Evolutionary conservation across 139 green algal genomes (phyloP), one percentile per base, ranked within the genome.

Genomic region (Chlamydomonas applanata): DNA sequence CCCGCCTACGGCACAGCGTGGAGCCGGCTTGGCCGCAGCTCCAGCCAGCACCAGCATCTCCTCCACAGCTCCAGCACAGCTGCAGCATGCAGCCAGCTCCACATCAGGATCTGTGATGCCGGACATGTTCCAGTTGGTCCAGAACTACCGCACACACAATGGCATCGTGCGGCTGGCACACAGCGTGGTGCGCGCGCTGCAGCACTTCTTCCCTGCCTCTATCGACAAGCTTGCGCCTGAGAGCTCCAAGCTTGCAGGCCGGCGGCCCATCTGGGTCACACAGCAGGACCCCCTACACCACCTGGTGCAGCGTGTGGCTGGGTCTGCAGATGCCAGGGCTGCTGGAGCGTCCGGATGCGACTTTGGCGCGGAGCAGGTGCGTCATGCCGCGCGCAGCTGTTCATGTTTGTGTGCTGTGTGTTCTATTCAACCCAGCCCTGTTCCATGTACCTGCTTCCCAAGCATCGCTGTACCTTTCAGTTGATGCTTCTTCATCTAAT

Each of bases 191-290:
- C 35, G 74, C 22, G 30, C 81, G 14, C 32, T 88, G 61, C 49
- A 76, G 59, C 65, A 71, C 60, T 88, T 83, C 71, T 88, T 88
- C 57, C 82, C 82, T 1, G 16, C 60, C 4, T 22, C 69, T 1
- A 24, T 87, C 19, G 82, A 87, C 78, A 72, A 65, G 62, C 79
- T 87, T 35, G 46, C 66, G 19, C 71, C 56, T 5, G 82, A 87
- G 74, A 69, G 14, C 13, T 78, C 72, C 14, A 30, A 22, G 24
- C 20, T 78, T 49, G 40, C 40, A 49, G 40, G 40, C 40, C 40
- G 40, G 7, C 40, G 40, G 40, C 40, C 54, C 7, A 62, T 62
- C 24, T 62, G 54, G 54, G 22, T 62, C 9, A 29, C 22, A 4
- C n/a, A 33, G 13, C 9, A 62, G 13, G 54, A 7, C 54, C n/a